Evolutionary conservation across 345 rosid genomes (phyloP), one percentile per base, ranked within the genome.

Genomic region (Lepidium didymum): DNA sequence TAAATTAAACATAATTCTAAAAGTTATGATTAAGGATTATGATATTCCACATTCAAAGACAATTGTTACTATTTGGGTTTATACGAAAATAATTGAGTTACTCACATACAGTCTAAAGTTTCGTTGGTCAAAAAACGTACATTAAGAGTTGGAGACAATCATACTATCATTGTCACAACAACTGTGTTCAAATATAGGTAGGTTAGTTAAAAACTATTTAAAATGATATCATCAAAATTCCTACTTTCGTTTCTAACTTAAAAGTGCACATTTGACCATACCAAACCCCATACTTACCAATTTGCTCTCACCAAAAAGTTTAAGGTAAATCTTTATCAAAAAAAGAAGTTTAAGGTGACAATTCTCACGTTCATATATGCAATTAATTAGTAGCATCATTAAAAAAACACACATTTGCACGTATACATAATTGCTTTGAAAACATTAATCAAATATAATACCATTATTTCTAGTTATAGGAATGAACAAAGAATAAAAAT

Each of bases 231-330:
- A 33, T 67, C 62, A 33, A 55, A 43, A 19, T n/a, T 44, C 25
- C 44, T 55, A 44, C 18, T 43, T n/a, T 37, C 29, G 33, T n/a
- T 37, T 56, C 14, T 1, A 35, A 7, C 36, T 14, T 2, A 56
- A 68, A 68, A 68, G 29, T 36, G 62, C 7, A 43, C 34, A 44
- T 67, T 55, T 55, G 63, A 68, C 58, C 73, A 68, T 29, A 68
- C 65, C 65, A 37, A 68, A 57, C 50, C 64, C 72, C 56, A 56
- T 3, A 21, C 35, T 12, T 43, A 67, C 54, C 27, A 55, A 55
- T 67, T 45, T 15, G 56, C 29, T 68, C 23, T 68, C 57, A 46
- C 49, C 29, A 45, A 68, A 56, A n/a, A n/a, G n/a, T n/a, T n/a
- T n/a, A n/a, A n/a, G n/a, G n/a, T n/a, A n/a, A n/a, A n/a, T n/a